Evolutionary conservation across 768 basidiomycete species (phyloP).

Genomic region (Termitomyces sp.): DNA sequence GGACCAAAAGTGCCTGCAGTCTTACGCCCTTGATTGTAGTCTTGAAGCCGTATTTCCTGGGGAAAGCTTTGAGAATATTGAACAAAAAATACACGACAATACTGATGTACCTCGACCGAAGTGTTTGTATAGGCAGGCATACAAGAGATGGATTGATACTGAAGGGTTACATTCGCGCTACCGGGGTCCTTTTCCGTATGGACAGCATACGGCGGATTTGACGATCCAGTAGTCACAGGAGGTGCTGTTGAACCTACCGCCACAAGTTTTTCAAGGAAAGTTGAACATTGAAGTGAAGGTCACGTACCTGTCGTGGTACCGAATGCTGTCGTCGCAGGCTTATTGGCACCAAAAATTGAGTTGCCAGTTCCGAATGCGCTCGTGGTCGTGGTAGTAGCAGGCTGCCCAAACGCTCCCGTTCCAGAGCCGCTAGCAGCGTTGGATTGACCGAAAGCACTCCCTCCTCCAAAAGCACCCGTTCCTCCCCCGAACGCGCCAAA

Average conservation of each 20-base stretch:
- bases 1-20: slow-evolving; percentile 60
- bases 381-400: slow-evolving; percentile 32
- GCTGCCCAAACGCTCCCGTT: slow-evolving; percentile 55
- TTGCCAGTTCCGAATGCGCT: slow-evolving; percentile 36
- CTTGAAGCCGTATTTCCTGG: slow-evolving; percentile 72
- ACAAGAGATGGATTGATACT: slow-evolving; percentile 79
- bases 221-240: slow-evolving; percentile 63
- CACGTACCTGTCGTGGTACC: slow-evolving; percentile 30
- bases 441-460: slow-evolving; percentile 40
- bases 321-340: slow-evolving; percentile 33
- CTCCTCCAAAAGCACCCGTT: slow-evolving; percentile 42
- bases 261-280: slow-evolving; percentile 2
- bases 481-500: slow-evolving; percentile 70
- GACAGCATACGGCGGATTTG: slow-evolving; percentile 55
- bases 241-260: slow-evolving; percentile 29
- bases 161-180: slow-evolving; percentile 39
- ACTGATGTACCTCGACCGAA: slow-evolving; percentile 62
- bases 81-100: not conserved
- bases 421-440: slow-evolving; percentile 26
- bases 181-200: slow-evolving; percentile 62
- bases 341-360: slow-evolving; percentile 30
- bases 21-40: slow-evolving; percentile 71
- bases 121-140: slow-evolving; percentile 74
- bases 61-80: slow-evolving; percentile 1
- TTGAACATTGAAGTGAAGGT: not conserved